A percentile compares a stretch with the other conserved stretches of the same genome.
phyloP scores from a whole-genome alignment of 257 asterid genomes.

The Echites panduratus region DNA sequence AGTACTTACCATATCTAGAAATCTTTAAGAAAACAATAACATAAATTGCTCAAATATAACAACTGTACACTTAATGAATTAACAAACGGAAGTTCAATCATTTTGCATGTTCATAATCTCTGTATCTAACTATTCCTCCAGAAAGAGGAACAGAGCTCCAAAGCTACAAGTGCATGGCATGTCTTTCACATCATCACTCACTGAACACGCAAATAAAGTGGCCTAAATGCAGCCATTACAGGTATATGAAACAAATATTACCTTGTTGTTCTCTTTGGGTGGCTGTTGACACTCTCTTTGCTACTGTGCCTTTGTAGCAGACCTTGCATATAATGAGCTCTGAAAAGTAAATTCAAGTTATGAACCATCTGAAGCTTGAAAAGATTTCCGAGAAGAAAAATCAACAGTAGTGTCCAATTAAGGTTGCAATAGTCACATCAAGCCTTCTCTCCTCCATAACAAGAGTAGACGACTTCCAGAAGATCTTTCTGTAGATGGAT shows the following conservation, averaged over 20 bases:
- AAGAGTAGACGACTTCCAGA: slow-evolving; percentile 59
- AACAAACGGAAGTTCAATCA: too few relatives aligned
- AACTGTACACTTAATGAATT: too few relatives aligned
- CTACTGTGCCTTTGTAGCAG: slow-evolving; percentile 85
- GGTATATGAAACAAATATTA: slow-evolving; percentile 19
- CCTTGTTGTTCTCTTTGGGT: slow-evolving; percentile 83
- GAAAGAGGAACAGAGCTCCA: neutral
- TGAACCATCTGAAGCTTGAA: slow-evolving; percentile 12
- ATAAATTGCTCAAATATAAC: neutral
- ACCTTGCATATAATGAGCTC: slow-evolving; percentile 77
- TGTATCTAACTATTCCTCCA: neutral
- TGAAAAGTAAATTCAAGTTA: slow-evolving; percentile 21
- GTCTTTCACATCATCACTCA: neutral
- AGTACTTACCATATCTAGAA: neutral
- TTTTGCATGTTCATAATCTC: neutral
- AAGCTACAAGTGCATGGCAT: too few relatives aligned
- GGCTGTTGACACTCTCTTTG: slow-evolving; percentile 84
- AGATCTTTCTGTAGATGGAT: too few relatives aligned
- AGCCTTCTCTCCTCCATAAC: slow-evolving; percentile 88
- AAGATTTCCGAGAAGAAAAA: slow-evolving; percentile 6
- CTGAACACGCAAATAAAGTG: neutral
- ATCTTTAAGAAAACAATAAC: neutral
- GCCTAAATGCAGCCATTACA: neutral
- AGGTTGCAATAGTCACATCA: slow-evolving; percentile 11
- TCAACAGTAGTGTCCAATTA: slow-evolving; percentile 7